These are phyloP conservation scores for Stenocarpella maydis DNA, from an alignment of 2,329 filamentous ascomycete genomes.

Conservation along the genomic window DNA sequence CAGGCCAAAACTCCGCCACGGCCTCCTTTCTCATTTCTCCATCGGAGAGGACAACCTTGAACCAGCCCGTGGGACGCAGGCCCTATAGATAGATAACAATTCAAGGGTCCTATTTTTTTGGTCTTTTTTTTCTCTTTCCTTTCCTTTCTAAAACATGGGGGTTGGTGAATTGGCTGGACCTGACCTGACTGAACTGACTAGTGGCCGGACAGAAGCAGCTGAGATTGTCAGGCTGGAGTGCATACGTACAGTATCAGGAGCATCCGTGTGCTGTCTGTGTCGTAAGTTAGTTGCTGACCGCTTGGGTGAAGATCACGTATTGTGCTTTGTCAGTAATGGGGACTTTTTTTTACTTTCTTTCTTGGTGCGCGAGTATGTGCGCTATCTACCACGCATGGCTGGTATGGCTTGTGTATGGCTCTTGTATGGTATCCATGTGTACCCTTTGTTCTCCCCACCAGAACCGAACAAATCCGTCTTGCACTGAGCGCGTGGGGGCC, in stretches of 20 bases:
- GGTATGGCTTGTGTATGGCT: too few species aligned
- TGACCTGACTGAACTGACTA: background rate
- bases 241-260: too few species aligned
- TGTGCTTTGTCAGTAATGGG: conserved; percentile 12
- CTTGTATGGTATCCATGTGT: background rate
- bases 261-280: background rate
- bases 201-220: background rate
- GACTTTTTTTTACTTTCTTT: background rate
- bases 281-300: conserved; percentile 11
- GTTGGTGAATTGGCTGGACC: background rate
- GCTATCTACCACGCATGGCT: background rate
- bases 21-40: conserved; percentile 8
- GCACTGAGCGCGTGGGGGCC: conserved; percentile 7
- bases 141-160: too few species aligned
- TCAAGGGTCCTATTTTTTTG: conserved; percentile 20
- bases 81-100: conserved; percentile 6
- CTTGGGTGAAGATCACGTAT: background rate
- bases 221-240: too few species aligned
- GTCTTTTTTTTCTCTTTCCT: too few species aligned
- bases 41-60: too few species aligned
- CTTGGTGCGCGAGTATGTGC: conserved; percentile 1
- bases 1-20: conserved; percentile 14
- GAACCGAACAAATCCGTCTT: background rate
- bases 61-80: too few species aligned
- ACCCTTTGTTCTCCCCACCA: background rate